Evolutionary conservation across 495 filamentous ascomycete species (phyloP).

Genomic region (Podospora pseudopauciseta): DNA sequence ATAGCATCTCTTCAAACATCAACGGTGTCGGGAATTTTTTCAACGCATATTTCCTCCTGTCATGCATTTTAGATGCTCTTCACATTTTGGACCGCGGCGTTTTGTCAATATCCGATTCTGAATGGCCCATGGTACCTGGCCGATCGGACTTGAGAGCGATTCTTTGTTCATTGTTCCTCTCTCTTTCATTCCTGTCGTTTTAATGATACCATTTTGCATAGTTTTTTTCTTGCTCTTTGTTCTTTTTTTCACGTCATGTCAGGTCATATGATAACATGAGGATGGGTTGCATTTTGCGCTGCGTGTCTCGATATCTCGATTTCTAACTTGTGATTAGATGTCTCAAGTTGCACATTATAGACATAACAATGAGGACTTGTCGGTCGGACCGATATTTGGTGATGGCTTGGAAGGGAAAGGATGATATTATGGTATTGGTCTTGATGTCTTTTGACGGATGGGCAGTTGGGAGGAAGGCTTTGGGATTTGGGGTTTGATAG

Average conservation of each 20-base stretch:
- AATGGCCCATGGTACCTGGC: background rate
- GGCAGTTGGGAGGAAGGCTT: background rate
- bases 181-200: background rate
- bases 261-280: background rate
- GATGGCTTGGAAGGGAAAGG: background rate
- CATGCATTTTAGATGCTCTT: background rate
- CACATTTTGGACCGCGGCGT: background rate
- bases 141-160: background rate
- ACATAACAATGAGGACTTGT: background rate
- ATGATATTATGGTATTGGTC: background rate
- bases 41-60: background rate
- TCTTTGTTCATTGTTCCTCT: background rate
- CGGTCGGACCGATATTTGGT: background rate
- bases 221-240: background rate
- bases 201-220: slow-evolving; percentile 3
- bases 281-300: background rate
- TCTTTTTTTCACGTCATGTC: background rate
- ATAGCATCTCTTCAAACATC: background rate
- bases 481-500: background rate
- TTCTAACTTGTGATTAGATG: background rate
- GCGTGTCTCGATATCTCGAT: background rate
- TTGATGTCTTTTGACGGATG: background rate
- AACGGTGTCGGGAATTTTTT: background rate
- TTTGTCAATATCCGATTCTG: background rate
- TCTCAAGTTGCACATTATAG: background rate